phyloP scores from a whole-genome alignment of 1,139 yeast species.

The Kodamaea sp. region DNA sequence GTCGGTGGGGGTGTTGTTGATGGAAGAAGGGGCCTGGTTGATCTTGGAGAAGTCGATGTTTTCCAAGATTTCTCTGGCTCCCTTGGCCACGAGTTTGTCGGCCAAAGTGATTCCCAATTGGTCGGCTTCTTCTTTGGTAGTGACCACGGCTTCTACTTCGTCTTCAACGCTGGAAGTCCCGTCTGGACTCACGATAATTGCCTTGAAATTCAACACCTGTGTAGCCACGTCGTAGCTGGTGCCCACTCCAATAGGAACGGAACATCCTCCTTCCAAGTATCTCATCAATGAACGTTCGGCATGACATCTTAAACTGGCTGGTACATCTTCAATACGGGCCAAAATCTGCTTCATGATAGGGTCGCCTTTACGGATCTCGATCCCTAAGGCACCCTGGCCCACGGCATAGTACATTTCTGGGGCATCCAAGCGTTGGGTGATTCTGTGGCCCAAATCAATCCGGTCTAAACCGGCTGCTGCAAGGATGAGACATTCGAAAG shows the following conservation, averaged over 20 bases:
- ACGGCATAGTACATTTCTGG: conserved; percentile 95
- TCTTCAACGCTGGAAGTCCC: conserved; percentile 71
- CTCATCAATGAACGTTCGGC: conserved; percentile 91
- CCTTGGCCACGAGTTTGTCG: conserved; percentile 61
- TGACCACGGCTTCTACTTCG: conserved; percentile 35
- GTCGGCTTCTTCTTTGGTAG: conserved; percentile 62
- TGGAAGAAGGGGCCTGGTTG: conserved; percentile 35
- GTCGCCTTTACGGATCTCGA: conserved; percentile 81
- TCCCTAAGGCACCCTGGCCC: conserved; percentile 96
- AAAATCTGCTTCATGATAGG: conserved; percentile 57
- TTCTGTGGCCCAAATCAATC: conserved; percentile 68
- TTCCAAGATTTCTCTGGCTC: conserved; percentile 83
- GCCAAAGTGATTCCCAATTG: conserved; percentile 73
- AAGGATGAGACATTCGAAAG: conserved; percentile 73
- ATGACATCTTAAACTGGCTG: conserved; percentile 74
- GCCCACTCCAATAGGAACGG: conserved; percentile 93
- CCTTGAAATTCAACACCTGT: conserved; percentile 53
- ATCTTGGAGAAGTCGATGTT: conserved; percentile 73
- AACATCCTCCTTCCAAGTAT: conserved; percentile 94
- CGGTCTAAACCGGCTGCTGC: conserved; percentile 93
- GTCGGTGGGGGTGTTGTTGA: conserved; percentile 11
- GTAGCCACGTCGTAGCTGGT: conserved; percentile 52
- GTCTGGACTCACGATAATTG: conserved; percentile 83
- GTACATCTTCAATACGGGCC: conserved; percentile 61
- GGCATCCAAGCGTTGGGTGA: conserved; percentile 66